These are phyloP conservation scores for Cornus suecica DNA, from an alignment of 148 eudicot genomes.

Conservation along the genomic window DNA sequence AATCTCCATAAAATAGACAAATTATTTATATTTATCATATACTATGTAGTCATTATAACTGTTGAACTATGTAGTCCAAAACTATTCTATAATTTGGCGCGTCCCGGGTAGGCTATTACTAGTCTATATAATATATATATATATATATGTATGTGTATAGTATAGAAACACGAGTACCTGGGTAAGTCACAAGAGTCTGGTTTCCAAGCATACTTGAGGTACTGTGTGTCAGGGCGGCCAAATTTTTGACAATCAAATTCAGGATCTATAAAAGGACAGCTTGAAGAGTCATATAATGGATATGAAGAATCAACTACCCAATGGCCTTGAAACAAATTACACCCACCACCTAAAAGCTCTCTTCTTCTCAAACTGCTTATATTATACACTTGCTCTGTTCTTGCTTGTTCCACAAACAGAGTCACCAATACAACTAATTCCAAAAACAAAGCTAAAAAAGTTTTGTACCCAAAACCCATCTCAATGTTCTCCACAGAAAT, in stretches of 20 bases:
- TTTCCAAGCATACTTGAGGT: constrained; percentile 70
- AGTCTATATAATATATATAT: neutral
- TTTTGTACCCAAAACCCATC: constrained; percentile 14
- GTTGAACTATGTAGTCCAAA: no score
- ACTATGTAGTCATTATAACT: no score
- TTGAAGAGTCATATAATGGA: constrained; percentile 45
- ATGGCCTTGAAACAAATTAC: constrained; percentile 72
- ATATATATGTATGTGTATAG: neutral
- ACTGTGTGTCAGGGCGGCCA: constrained; percentile 67
- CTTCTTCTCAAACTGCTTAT: constrained; percentile 22
- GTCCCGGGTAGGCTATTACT: no score
- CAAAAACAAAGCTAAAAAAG: constrained; percentile 9
- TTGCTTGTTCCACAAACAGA: neutral
- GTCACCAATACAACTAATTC: constrained; percentile 1
- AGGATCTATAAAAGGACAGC: constrained; percentile 74
- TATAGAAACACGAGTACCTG: constrained; percentile 36
- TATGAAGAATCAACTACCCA: constrained; percentile 63
- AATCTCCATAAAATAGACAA: no score
- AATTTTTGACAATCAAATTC: constrained; percentile 70
- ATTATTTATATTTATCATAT: no score
- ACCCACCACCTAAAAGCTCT: constrained; percentile 29
- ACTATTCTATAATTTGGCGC: no score
- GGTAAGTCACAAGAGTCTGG: constrained; percentile 76
- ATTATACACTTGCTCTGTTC: constrained; percentile 3
- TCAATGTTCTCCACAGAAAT: constrained; percentile 1